Conservation (phyloP, 257 asterid species). For the Linderniella brevidens region DNA sequence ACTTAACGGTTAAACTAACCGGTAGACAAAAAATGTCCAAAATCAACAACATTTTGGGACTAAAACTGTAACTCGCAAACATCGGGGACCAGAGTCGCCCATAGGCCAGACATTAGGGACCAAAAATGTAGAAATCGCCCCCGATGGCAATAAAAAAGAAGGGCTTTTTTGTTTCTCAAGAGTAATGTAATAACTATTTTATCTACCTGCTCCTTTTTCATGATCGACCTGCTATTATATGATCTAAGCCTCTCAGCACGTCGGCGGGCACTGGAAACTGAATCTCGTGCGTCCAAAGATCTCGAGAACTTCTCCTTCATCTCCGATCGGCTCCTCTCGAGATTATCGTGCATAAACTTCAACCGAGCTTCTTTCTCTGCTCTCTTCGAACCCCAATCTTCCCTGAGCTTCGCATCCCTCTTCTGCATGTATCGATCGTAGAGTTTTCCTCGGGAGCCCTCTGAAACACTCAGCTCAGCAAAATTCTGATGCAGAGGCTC, state of each 20-base stretch:
- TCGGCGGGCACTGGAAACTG: slow-evolving; percentile 23
- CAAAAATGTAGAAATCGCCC: slow-evolving; percentile 10
- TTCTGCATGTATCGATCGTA: slow-evolving; percentile 60
- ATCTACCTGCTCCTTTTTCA: slow-evolving; percentile 61
- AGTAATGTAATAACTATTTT: slow-evolving; percentile 14
- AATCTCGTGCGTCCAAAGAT: slow-evolving; percentile 30
- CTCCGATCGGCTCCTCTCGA: slow-evolving; percentile 65
- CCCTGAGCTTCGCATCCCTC: slow-evolving; percentile 82
- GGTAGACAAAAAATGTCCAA: no score
- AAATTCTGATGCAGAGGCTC: slow-evolving; percentile 21
- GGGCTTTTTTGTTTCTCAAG: no score
- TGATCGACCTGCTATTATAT: slow-evolving; percentile 32
- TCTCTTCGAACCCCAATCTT: slow-evolving; percentile 75
- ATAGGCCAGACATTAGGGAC: no score
- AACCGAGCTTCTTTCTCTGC: slow-evolving; percentile 76
- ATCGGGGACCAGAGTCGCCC: no score
- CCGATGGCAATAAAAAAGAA: not conserved
- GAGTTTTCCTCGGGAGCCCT: slow-evolving; percentile 66
- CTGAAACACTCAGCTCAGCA: slow-evolving; percentile 41
- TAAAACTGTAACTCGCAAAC: no score
- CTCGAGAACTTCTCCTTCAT: slow-evolving; percentile 62
- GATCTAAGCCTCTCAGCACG: slow-evolving; percentile 79
- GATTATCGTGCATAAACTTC: slow-evolving; percentile 78
- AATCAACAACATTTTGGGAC: no score
- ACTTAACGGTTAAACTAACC: no score